phyloP scores from a whole-genome alignment of 768 basidiomycete species.

The Naganishia vaughanmartiniae region DNA sequence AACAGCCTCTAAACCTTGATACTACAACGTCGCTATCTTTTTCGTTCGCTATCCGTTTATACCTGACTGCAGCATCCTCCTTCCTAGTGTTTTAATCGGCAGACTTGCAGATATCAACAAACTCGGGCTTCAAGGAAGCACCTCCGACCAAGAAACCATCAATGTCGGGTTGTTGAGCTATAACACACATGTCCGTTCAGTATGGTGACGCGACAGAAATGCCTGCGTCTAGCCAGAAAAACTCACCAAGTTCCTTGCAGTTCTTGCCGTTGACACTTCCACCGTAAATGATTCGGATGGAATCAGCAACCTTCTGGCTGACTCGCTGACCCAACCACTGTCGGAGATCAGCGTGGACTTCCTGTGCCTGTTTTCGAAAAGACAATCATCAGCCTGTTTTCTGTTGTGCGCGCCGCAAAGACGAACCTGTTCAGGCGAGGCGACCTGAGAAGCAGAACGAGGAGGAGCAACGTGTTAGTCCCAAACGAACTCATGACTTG shows the following conservation, averaged over 20 bases:
- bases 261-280: slow-evolving; percentile 90
- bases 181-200: background rate
- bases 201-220: slow-evolving; percentile 1
- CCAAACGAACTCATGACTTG: background rate
- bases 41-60: background rate
- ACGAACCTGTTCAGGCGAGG: slow-evolving; percentile 4
- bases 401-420: background rate
- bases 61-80: background rate
- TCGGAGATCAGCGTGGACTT: slow-evolving; percentile 81
- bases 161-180: slow-evolving; percentile 75
- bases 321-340: slow-evolving; percentile 66
- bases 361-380: slow-evolving; percentile 69
- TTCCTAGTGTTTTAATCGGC: slow-evolving; percentile 17
- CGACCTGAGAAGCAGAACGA: background rate
- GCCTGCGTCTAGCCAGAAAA: background rate
- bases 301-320: slow-evolving; percentile 66
- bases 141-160: slow-evolving; percentile 99
- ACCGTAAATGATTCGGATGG: slow-evolving; percentile 87
- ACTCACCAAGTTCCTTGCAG: slow-evolving; percentile 78
- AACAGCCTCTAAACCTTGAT: background rate
- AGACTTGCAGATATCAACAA: slow-evolving; percentile 80
- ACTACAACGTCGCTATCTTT: background rate
- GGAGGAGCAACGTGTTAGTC: background rate
- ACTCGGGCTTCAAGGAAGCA: slow-evolving; percentile 96
- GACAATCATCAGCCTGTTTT: background rate